phyloP scores from a whole-genome alignment of 345 rosid genomes.

The Turnera subulata region DNA sequence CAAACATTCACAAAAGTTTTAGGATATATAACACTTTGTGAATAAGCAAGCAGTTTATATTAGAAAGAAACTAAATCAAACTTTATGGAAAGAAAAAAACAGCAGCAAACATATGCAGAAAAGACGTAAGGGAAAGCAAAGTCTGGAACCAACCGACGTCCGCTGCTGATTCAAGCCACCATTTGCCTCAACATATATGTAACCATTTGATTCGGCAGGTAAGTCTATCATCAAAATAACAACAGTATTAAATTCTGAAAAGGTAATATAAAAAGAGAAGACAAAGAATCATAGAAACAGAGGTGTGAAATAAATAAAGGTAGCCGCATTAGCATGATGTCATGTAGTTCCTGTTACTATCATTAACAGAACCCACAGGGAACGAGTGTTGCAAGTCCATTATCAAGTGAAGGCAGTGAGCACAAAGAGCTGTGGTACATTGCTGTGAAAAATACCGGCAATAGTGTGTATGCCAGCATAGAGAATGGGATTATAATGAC shows the following conservation, averaged over 20 bases:
- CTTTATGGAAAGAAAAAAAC: too few relatives aligned
- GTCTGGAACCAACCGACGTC: conserved; percentile 79
- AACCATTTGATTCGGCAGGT: conserved; percentile 86
- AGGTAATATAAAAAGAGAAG: background rate
- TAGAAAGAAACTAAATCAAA: background rate
- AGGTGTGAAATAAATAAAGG: background rate
- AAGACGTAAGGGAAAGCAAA: conserved; percentile 6
- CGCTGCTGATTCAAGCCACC: conserved; percentile 99
- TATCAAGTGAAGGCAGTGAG: too few relatives aligned
- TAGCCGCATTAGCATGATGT: too few relatives aligned
- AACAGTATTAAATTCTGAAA: background rate
- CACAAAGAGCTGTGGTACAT: too few relatives aligned
- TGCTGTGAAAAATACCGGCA: too few relatives aligned
- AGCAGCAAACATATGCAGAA: background rate
- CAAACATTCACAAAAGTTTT: conserved; percentile 30
- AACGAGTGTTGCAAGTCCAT: too few relatives aligned
- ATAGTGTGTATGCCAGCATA: too few relatives aligned
- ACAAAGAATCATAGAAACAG: background rate
- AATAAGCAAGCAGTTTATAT: conserved; percentile 6
- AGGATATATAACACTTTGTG: conserved; percentile 18
- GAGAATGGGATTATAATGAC: too few relatives aligned
- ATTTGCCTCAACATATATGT: conserved; percentile 91
- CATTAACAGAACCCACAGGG: too few relatives aligned
- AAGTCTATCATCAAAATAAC: conserved; percentile 44
- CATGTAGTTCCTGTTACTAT: too few relatives aligned